These are phyloP conservation scores for Mimosa bimucronata DNA, from an alignment of 306 rosid species.

Conservation along the genomic window DNA sequence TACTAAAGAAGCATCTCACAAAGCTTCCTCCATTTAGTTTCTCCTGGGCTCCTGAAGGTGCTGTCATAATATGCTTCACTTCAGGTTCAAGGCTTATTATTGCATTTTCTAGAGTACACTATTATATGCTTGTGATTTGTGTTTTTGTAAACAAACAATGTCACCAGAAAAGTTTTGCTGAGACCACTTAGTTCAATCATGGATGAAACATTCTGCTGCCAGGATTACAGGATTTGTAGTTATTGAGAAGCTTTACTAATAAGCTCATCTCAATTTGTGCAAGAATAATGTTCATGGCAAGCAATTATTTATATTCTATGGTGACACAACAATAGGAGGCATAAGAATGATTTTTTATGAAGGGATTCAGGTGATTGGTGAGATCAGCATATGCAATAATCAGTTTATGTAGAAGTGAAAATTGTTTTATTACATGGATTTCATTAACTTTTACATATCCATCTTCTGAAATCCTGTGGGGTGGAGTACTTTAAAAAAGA, in stretches of 20 bases:
- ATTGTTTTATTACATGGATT: constrained; percentile 7
- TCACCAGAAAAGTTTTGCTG: not conserved
- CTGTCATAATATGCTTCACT: constrained; percentile 80
- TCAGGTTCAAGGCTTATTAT: constrained; percentile 59
- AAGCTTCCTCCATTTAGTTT: constrained; percentile 46
- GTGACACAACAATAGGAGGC: not conserved
- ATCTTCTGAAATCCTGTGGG: constrained; percentile 1
- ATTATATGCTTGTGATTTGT: not conserved
- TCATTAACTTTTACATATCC: not conserved
- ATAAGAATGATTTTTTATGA: not conserved
- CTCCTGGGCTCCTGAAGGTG: constrained; percentile 70
- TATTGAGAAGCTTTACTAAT: not conserved
- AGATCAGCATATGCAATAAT: not conserved
- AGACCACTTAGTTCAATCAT: not conserved
- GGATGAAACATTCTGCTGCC: constrained; percentile 14
- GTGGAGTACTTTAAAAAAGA: not conserved
- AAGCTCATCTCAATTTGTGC: constrained; percentile 7
- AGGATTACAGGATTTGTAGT: constrained; percentile 7
- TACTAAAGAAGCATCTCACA: constrained; percentile 49
- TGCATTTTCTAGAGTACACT: constrained; percentile 8
- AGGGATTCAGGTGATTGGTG: not conserved
- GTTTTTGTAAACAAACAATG: not conserved
- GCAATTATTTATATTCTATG: constrained; percentile 2
- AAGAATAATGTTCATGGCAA: not conserved
- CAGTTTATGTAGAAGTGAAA: not conserved